Conservation (phyloP, 345 rosid genomes). For the Trapa bicornis region DNA sequence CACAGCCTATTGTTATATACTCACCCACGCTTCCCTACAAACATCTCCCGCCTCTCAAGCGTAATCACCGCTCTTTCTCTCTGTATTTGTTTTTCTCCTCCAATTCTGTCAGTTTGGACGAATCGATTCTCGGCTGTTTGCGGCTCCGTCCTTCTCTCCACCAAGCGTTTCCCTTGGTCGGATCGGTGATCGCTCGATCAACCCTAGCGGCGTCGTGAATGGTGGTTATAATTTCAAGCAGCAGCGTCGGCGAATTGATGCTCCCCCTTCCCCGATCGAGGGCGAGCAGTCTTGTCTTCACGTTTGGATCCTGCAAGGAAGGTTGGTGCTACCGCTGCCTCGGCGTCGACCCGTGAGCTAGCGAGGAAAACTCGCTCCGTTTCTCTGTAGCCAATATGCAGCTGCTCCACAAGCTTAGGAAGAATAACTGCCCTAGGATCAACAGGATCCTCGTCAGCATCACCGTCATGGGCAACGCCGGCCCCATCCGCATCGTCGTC, state of each 20-base stretch:
- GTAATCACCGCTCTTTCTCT: not conserved
- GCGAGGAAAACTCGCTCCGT: not conserved
- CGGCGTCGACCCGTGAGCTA: conserved; percentile 76
- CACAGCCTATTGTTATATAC: no score
- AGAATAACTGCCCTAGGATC: conserved; percentile 47
- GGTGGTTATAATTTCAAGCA: conserved; percentile 62
- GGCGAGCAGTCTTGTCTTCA: conserved; percentile 74
- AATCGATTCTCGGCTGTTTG: not conserved
- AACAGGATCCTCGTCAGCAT: conserved; percentile 65
- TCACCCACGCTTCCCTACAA: no score
- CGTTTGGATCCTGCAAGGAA: conserved; percentile 97
- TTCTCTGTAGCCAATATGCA: conserved; percentile 24
- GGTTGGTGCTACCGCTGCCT: conserved; percentile 99
- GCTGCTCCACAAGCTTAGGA: conserved; percentile 76
- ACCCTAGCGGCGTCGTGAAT: conserved; percentile 46
- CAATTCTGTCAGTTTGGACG: not conserved
- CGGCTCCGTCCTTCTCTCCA: not conserved
- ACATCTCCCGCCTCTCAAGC: not conserved
- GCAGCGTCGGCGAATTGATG: conserved; percentile 32
- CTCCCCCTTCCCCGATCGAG: conserved; percentile 72
- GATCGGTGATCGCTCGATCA: not conserved
- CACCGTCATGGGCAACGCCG: conserved; percentile 84
- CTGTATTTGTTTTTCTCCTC: not conserved
- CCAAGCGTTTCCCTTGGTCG: not conserved
- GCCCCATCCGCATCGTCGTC: conserved; percentile 88